Conservation (phyloP, 2,329 filamentous ascomycete species). For the Apiospora malaysiana region DNA sequence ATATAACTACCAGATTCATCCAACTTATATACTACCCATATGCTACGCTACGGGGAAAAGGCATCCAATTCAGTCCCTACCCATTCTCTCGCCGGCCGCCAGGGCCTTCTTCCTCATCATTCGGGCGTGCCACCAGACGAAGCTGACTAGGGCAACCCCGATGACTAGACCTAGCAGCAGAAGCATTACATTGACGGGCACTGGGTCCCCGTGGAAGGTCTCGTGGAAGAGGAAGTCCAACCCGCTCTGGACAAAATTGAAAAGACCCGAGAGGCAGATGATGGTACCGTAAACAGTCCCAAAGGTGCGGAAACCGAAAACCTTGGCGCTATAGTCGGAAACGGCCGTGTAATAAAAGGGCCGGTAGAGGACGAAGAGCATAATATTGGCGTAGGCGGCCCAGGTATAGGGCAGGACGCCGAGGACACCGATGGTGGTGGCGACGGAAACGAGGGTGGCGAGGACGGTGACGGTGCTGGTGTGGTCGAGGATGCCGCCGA, state of each 20-base stretch:
- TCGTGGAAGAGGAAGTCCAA: conserved; percentile 80
- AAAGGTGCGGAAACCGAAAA: conserved; percentile 91
- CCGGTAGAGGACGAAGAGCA: conserved; percentile 82
- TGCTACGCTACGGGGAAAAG: not conserved
- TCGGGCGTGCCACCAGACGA: conserved; percentile 57
- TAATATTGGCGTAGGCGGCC: conserved; percentile 77
- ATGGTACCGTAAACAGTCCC: conserved; percentile 93
- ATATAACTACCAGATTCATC: not conserved
- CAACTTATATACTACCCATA: not conserved
- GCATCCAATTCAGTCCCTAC: conserved; percentile 19
- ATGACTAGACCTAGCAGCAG: conserved; percentile 66
- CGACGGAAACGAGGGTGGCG: conserved; percentile 69
- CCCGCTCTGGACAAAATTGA: conserved; percentile 83
- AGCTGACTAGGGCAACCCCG: conserved; percentile 70
- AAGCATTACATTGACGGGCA: conserved; percentile 77
- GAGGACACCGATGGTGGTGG: conserved; percentile 77
- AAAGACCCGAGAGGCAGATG: conserved; percentile 82
- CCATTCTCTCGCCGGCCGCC: conserved; percentile 39
- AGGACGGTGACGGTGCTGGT: conserved; percentile 76
- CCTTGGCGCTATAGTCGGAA: conserved; percentile 87
- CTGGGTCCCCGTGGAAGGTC: conserved; percentile 72
- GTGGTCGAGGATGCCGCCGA: conserved; percentile 79
- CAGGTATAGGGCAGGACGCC: conserved; percentile 73
- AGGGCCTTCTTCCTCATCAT: conserved; percentile 32
- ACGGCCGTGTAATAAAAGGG: conserved; percentile 93